A percentile compares a stretch with the other conserved stretches of the same genome.
These are phyloP conservation scores for Spathaspora hagerdaliae DNA, from an alignment of 805 yeast species.

Conservation along the genomic window DNA sequence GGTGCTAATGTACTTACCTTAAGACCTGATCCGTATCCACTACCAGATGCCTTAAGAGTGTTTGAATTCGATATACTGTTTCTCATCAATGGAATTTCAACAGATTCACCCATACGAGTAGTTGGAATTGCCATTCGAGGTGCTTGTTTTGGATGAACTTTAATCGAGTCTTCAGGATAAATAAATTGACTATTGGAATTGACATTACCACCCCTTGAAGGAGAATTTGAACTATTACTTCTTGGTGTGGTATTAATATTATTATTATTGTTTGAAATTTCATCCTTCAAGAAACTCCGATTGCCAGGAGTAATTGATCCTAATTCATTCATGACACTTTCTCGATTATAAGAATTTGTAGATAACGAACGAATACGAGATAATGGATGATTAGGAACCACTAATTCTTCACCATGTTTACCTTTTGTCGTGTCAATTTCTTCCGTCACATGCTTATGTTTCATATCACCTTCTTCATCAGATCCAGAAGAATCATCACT, in stretches of 20 bases:
- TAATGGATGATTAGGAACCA: conserved; percentile 22
- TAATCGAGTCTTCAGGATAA: conserved; percentile 11
- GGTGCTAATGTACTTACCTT: conserved; percentile 1
- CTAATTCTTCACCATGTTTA: conserved; percentile 13
- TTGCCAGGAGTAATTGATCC: not conserved
- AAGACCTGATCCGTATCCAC: conserved; percentile 1
- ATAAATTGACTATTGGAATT: not conserved
- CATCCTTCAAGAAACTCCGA: not conserved
- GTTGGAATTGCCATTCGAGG: conserved; percentile 74
- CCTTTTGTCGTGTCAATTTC: not conserved
- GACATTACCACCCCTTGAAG: conserved; percentile 1
- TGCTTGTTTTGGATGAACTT: conserved; percentile 21
- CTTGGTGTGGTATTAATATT: not conserved
- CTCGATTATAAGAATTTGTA: conserved; percentile 14
- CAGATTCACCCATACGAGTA: conserved; percentile 71
- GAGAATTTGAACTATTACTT: conserved; percentile 2
- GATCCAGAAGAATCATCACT: conserved; percentile 59
- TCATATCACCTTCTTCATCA: conserved; percentile 28
- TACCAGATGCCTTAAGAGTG: not conserved
- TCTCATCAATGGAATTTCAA: conserved; percentile 56
- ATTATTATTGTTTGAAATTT: not conserved
- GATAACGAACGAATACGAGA: conserved; percentile 27
- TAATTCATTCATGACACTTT: not conserved
- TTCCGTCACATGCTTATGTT: conserved; percentile 22
- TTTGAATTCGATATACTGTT: conserved; percentile 15